phyloP scores from a whole-genome alignment of 108 stramenopile genomes.

The Heterococcus sp. region DNA sequence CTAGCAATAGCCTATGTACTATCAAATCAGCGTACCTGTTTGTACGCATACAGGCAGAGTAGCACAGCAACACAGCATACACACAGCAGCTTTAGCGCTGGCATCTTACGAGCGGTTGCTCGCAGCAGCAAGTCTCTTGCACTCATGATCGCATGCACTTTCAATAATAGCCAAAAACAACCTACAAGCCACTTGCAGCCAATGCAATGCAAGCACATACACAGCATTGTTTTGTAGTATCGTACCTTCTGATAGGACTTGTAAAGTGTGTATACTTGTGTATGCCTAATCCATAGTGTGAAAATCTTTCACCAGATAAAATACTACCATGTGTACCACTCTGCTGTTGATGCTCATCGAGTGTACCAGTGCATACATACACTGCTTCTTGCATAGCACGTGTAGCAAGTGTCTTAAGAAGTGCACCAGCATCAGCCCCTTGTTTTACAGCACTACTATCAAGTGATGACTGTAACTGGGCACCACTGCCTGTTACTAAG shows the following conservation, averaged over 20 bases:
- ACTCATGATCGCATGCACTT: too few species aligned
- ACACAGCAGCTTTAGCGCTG: too few species aligned
- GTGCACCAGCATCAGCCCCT: conserved; percentile 22
- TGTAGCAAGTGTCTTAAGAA: conserved; percentile 67
- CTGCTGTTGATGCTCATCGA: conserved; percentile 1
- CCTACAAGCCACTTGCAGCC: too few species aligned
- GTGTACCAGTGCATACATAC: conserved; percentile 66
- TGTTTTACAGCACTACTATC: conserved; percentile 27
- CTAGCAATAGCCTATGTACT: conserved; percentile 93
- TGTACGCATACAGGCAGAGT: too few species aligned
- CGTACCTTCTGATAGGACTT: conserved; percentile 74
- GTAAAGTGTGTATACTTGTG: conserved; percentile 80
- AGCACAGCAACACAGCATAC: too few species aligned
- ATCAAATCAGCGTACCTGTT: conserved; percentile 97
- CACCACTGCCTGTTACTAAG: background rate
- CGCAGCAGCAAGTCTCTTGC: too few species aligned
- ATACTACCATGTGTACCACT: background rate
- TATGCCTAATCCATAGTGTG: conserved; percentile 75
- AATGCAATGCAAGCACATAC: too few species aligned
- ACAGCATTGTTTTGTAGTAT: too few species aligned
- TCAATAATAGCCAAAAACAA: too few species aligned
- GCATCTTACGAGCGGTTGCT: too few species aligned
- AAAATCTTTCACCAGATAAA: conserved; percentile 21
- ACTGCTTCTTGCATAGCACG: conserved; percentile 80
- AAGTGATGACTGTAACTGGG: background rate